Evolutionary conservation across 345 rosid genomes (phyloP).

Genomic region (Populus ilicifolia): DNA sequence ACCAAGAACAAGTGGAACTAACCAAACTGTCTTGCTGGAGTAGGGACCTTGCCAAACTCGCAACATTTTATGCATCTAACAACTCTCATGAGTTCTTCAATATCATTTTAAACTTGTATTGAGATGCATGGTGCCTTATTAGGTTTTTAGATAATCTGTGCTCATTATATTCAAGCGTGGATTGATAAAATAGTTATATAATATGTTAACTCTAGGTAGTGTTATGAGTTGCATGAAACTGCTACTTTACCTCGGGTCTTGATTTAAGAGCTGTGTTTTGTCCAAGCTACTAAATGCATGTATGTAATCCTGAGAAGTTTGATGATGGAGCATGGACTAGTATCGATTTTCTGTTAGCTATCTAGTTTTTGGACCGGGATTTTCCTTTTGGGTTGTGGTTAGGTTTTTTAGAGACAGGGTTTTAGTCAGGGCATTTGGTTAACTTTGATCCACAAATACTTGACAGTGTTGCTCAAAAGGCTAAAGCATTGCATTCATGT

Average conservation of each 20-base stretch:
- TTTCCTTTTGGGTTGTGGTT: neutral
- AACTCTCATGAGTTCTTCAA: neutral
- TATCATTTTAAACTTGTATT: too few species aligned
- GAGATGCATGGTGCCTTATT: too few species aligned
- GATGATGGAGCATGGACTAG: conserved; percentile 1
- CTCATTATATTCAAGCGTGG: too few species aligned
- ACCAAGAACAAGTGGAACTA: neutral
- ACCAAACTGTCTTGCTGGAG: neutral
- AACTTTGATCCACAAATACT: neutral
- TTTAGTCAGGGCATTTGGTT: neutral
- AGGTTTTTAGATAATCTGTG: too few species aligned
- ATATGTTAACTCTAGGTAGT: too few species aligned
- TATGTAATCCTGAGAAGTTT: neutral
- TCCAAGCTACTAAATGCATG: neutral
- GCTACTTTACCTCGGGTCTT: neutral
- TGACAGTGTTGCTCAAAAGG: neutral
- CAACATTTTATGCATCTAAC: neutral
- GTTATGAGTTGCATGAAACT: too few species aligned
- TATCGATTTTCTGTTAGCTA: neutral
- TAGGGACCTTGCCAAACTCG: neutral
- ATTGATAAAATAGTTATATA: too few species aligned
- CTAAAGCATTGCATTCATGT: neutral
- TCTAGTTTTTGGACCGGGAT: neutral
- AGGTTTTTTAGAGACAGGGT: neutral
- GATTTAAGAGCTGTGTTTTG: neutral